Evolutionary conservation across 192 early-diverging fungal genomes (phyloP), one percentile per base, ranked within the genome.

Genomic region (Linnemannia exigua): DNA sequence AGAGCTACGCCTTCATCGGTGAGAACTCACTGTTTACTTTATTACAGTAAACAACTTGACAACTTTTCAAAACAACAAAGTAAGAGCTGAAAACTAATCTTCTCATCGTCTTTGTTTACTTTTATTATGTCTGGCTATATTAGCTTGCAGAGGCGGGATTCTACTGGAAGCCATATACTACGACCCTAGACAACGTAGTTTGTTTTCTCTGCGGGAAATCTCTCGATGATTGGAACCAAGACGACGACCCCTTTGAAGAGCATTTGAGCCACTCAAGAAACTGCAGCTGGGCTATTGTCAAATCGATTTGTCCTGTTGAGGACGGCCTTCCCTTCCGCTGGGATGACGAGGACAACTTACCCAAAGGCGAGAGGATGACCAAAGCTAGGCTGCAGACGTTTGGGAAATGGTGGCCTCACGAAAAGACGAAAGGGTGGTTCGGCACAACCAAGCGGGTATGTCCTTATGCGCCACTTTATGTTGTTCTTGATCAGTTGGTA

Each of bases 321-420:
- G 72, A 80, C 19, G 74, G 68, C 9, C n/a, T 80, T 14, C 76
- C 83, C 22, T 85, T 86, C 28, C 58, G 25, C 33, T 88, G 88
- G 88, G 83, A 88, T 44, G 58, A 86, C 41, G 74, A 75, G 37
- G 67, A 76, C 5, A 76, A 82, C 35, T 61, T 81, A 19, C 88
- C 88, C 7, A 80, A 72, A 3, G 82, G 79, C 1, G 71, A 81
- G 35, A 77, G 75, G 51, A 86, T 88, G 83, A 75, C 77, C 31
- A 81, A 86, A 2, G 75, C 74, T 14, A 80, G 88, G 54, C 19
- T 86, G 5, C 76, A 82, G n/a, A 88, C 88, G 0, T 88, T 85
- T 69, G 80, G 80, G 17, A 79, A 82, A 15, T 88, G 88, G 88
- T 88, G 88, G 88, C 88, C 88, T 6, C 77, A 88, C 67, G 83